Percentiles rank a stretch among this genome's conserved stretches.
These are phyloP conservation scores for Stephania japonica DNA, from an alignment of 164 flowering plant species.

Conservation along the genomic window DNA sequence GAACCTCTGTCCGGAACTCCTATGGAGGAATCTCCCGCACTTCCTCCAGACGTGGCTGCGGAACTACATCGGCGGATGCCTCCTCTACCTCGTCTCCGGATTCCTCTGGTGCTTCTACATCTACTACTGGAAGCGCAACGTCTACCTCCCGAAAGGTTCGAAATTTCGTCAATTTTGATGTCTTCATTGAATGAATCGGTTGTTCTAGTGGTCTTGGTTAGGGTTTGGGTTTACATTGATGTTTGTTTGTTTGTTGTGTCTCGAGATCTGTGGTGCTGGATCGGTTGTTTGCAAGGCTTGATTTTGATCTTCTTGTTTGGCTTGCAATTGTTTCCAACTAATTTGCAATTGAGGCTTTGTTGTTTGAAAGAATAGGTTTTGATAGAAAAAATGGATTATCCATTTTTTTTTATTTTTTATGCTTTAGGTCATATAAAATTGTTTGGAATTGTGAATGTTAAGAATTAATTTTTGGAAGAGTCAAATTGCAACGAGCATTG, in stretches of 20 bases:
- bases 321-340: too few relatives aligned
- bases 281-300: neutral
- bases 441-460: neutral
- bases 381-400: too few relatives aligned
- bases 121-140: constrained; percentile 62
- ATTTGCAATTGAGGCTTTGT: too few relatives aligned
- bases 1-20: constrained; percentile 34
- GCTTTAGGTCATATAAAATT: neutral
- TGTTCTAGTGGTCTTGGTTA: neutral
- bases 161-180: neutral
- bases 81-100: constrained; percentile 62
- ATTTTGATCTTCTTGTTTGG: neutral
- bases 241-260: neutral
- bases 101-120: constrained; percentile 80
- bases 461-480: too few relatives aligned
- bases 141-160: constrained; percentile 75
- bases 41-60: constrained; percentile 63
- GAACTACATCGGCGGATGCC: constrained; percentile 61
- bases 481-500: neutral
- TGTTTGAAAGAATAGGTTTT: too few relatives aligned
- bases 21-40: constrained; percentile 60
- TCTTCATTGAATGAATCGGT: too few relatives aligned
- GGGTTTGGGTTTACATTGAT: neutral
- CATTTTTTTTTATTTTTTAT: too few relatives aligned
- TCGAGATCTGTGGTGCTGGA: too few relatives aligned